A percentile compares a stretch with the other conserved stretches of the same genome.
Evolutionary conservation across 2,329 filamentous ascomycete genomes (phyloP).

Genomic region (Neofusicoccum sp.): DNA sequence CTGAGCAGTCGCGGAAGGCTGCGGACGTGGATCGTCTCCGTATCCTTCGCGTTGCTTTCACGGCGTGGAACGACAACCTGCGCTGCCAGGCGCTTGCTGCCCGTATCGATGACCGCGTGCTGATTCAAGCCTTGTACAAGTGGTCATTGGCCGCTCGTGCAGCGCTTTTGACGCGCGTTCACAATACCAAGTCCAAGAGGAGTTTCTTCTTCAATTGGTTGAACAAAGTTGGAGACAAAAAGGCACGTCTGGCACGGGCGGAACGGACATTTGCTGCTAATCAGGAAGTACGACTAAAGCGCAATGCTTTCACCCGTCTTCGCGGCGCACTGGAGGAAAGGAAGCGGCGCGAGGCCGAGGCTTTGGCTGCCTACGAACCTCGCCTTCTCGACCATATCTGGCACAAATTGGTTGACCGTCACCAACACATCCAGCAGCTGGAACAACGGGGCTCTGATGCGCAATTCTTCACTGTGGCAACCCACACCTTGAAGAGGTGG

Average conservation of each 20-base stretch:
- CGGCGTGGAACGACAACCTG: constrained; percentile 61
- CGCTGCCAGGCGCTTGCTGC: constrained; percentile 53
- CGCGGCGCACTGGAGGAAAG: constrained; percentile 27
- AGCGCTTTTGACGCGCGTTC: constrained; percentile 40
- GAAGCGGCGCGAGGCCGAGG: constrained; percentile 34
- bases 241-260: constrained; percentile 29
- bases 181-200: constrained; percentile 31
- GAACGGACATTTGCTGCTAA: constrained; percentile 32
- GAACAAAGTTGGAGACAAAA: constrained; percentile 27
- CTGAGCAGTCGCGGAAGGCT: constrained; percentile 46
- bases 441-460: constrained; percentile 56
- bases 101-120: constrained; percentile 56
- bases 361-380: constrained; percentile 42
- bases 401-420: constrained; percentile 34
- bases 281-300: constrained; percentile 28
- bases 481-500: constrained; percentile 52
- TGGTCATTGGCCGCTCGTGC: constrained; percentile 56
- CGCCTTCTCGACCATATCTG: constrained; percentile 40
- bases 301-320: constrained; percentile 24
- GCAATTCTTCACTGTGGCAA: constrained; percentile 56
- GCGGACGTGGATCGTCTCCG: constrained; percentile 51
- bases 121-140: constrained; percentile 57
- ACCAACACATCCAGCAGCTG: constrained; percentile 47
- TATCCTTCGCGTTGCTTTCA: constrained; percentile 58
- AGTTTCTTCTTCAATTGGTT: constrained; percentile 29